Percentiles rank a stretch among this genome's conserved stretches.
Conservation (phyloP, 2,329 filamentous ascomycete genomes). For the Aspergillus neotritici region DNA sequence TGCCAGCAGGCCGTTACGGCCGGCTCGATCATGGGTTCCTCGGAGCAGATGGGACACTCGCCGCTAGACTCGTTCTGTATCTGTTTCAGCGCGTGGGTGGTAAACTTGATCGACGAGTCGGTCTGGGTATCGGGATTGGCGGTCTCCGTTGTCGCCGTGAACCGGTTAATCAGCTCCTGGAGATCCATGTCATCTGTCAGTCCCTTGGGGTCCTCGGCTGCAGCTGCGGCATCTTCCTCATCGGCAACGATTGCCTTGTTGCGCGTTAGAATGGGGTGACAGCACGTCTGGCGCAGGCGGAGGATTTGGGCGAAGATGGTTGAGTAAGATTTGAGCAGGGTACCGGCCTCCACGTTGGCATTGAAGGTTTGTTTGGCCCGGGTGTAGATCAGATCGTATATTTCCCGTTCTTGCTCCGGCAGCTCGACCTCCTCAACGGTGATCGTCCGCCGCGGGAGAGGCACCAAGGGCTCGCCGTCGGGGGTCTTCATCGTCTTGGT, state of each 20-base stretch:
- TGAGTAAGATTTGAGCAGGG: slow-evolving; percentile 89
- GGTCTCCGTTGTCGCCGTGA: slow-evolving; percentile 63
- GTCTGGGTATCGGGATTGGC: slow-evolving; percentile 43
- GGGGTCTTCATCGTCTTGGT: slow-evolving; percentile 99
- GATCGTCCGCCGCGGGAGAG: slow-evolving; percentile 71
- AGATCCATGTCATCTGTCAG: slow-evolving; percentile 96
- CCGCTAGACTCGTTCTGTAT: slow-evolving; percentile 83
- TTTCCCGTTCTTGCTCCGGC: slow-evolving; percentile 75
- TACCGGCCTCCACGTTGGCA: slow-evolving; percentile 83
- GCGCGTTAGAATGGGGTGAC: slow-evolving; percentile 82
- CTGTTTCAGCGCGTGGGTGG: slow-evolving; percentile 79
- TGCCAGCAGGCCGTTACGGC: slow-evolving; percentile 97
- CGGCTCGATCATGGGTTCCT: slow-evolving; percentile 93
- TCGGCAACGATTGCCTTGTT: slow-evolving; percentile 81
- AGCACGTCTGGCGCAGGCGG: slow-evolving; percentile 86
- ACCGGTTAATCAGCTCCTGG: slow-evolving; percentile 74
- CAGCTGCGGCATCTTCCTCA: slow-evolving; percentile 73
- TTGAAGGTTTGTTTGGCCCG: slow-evolving; percentile 79
- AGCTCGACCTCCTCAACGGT: slow-evolving; percentile 85
- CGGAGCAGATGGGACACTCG: slow-evolving; percentile 90
- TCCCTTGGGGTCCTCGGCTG: slow-evolving; percentile 72
- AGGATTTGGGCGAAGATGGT: slow-evolving; percentile 97
- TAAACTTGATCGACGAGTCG: slow-evolving; percentile 66
- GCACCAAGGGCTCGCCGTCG: slow-evolving; percentile 72
- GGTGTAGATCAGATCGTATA: slow-evolving; percentile 86